These are phyloP conservation scores for Tuber brumale DNA, from an alignment of 495 filamentous ascomycete genomes.

Conservation along the genomic window DNA sequence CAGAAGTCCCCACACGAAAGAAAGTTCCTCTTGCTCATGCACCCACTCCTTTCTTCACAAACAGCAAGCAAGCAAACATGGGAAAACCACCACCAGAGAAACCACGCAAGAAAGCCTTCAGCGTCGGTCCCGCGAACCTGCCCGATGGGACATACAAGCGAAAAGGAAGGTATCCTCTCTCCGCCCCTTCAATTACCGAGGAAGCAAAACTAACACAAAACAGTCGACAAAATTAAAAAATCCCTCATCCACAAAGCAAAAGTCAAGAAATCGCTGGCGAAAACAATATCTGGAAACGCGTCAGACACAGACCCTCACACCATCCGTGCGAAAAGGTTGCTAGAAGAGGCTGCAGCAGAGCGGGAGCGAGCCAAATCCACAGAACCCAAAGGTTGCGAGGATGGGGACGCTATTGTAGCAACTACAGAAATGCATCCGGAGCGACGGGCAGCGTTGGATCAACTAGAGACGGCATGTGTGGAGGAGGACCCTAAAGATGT, in stretches of 20 bases:
- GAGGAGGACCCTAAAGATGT: conserved; percentile 33
- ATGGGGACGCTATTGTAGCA: conserved; percentile 36
- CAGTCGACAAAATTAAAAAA: conserved; percentile 87
- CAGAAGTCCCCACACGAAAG: neutral
- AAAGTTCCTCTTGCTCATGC: neutral
- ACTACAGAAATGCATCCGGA: conserved; percentile 62
- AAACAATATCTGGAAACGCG: conserved; percentile 48
- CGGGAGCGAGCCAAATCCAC: conserved; percentile 22
- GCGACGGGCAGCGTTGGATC: conserved; percentile 60
- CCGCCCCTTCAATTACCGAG: neutral
- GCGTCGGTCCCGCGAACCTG: conserved; percentile 82
- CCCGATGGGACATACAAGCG: conserved; percentile 87
- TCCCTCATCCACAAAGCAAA: conserved; percentile 89
- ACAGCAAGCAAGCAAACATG: conserved; percentile 18
- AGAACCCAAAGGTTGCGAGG: conserved; percentile 16
- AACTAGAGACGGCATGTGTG: conserved; percentile 40
- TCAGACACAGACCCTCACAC: conserved; percentile 25
- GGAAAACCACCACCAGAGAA: conserved; percentile 26
- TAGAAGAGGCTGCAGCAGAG: conserved; percentile 37
- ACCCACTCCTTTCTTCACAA: neutral
- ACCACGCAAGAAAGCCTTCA: conserved; percentile 58
- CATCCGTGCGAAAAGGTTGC: conserved; percentile 34
- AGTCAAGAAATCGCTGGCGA: conserved; percentile 86
- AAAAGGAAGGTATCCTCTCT: conserved; percentile 67
- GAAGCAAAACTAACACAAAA: conserved; percentile 23